Base-by-base conservation (phyloP, 306 rosid genomes). In the Sindora glabra region DNA sequence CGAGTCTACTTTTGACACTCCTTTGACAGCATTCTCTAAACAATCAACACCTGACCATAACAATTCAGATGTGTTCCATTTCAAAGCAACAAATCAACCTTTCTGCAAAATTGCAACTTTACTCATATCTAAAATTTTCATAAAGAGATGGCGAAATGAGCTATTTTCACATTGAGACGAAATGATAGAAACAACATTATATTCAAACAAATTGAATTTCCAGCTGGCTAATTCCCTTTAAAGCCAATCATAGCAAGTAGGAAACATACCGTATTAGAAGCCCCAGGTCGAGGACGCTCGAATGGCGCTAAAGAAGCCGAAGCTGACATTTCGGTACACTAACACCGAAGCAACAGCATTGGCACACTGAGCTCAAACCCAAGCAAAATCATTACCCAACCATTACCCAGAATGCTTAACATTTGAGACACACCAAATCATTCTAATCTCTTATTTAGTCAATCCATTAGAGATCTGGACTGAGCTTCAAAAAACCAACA, bases 281-380 rank as follows among this genome's bases (percentile, higher is more conserved):
- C 77, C 26, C 72, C 95, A 5, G 81, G 87, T 39, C 97, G 64
- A 23, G 89, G 97, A 47, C 95, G 89, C 74, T 94, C 99, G 59
- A 86, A 84, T 70, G 97, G 80, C 39, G 94, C 89, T 55, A 80
- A 74, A 42, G 99, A 67, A 73, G 97, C 87, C 61, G 99, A 67
- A 73, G 97, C 87, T 58, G 99, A 82, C 99, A 92, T 91, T 83
- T 79, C 64, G 76, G 29, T 65, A 76, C 58, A 69, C 44, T 42
- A 63, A 26, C 70, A 62, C 61, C 25, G 52, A 54, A 61, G 54
- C 61, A 67, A 65, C 81, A 48, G 24, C 95, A 83, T 79, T 57
- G 71, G 62, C 59, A 59, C 59, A 59, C 67, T 30, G 6, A 42
- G 16, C 37, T 48, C 76, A 59, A 64, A 59, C 51, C 70, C 64